These are phyloP conservation scores for Penicillium brasilianum DNA, from an alignment of 2,329 filamentous ascomycete genomes.

Conservation along the genomic window DNA sequence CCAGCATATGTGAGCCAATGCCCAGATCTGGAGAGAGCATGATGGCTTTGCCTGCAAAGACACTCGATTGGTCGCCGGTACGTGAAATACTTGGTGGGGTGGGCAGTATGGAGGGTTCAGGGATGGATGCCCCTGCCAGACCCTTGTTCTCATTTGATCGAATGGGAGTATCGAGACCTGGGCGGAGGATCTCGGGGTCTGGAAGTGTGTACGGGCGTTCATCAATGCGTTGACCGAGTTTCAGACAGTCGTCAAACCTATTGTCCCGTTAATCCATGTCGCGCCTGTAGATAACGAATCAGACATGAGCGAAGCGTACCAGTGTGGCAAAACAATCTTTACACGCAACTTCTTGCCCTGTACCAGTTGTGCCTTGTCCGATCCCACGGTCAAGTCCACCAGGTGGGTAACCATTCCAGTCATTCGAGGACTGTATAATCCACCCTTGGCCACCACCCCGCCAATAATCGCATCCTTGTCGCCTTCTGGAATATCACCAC, in stretches of 20 bases:
- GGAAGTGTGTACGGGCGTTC: conserved; percentile 86
- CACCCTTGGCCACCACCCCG: conserved; percentile 86
- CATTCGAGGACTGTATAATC: conserved; percentile 74
- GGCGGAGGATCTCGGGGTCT: conserved; percentile 78
- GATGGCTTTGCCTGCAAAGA: conserved; percentile 78
- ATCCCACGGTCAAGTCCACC: conserved; percentile 77
- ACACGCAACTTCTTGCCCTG: conserved; percentile 68
- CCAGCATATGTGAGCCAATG: conserved; percentile 68
- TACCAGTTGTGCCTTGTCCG: conserved; percentile 67
- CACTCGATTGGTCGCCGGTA: conserved; percentile 62
- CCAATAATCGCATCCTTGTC: conserved; percentile 94
- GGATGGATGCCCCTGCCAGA: conserved; percentile 69
- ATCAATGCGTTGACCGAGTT: conserved; percentile 86
- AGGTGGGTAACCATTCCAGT: conserved; percentile 83
- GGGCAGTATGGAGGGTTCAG: conserved; percentile 51
- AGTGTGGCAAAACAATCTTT: conserved; percentile 91
- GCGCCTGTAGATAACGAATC: not conserved
- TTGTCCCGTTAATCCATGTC: conserved; percentile 25
- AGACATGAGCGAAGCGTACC: conserved; percentile 57
- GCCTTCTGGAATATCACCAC: conserved; percentile 79
- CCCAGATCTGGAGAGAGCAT: conserved; percentile 77
- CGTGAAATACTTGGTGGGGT: conserved; percentile 36
- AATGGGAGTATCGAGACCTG: conserved; percentile 61
- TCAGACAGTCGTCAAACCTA: conserved; percentile 96
- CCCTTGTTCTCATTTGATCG: conserved; percentile 63